Percentiles rank a stretch among this genome's conserved stretches.
These are phyloP conservation scores for Clonostachys byssicola DNA, from an alignment of 2,329 filamentous ascomycete species.

Conservation along the genomic window DNA sequence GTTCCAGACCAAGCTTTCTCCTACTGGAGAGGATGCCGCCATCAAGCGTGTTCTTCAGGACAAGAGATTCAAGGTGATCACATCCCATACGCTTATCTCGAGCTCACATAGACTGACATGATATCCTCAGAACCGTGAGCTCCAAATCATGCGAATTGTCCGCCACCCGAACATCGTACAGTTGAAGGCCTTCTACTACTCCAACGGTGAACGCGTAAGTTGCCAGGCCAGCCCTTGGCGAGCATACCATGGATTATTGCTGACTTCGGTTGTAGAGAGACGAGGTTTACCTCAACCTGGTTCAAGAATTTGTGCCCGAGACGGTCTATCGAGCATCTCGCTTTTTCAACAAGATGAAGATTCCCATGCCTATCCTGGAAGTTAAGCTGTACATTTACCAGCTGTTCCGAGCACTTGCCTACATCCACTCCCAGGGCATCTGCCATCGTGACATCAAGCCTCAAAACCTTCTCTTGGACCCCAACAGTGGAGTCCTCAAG, in stretches of 20 bases:
- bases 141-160: constrained; percentile 99
- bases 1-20: constrained; percentile 97
- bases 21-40: constrained; percentile 95
- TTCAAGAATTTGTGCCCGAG: constrained; percentile 97
- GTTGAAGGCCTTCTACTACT: constrained; percentile 99
- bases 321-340: constrained; percentile 96
- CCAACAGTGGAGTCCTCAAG: constrained; percentile 86
- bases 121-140: constrained; percentile 77
- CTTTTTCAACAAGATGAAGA: constrained; percentile 99
- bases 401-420: constrained; percentile 95
- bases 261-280: constrained; percentile 63
- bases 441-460: constrained; percentile 99
- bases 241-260: not conserved
- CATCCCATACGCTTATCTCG: constrained; percentile 7
- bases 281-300: constrained; percentile 96
- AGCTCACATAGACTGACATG: not conserved
- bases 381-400: constrained; percentile 99
- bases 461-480: constrained; percentile 93
- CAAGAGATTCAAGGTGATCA: constrained; percentile 88
- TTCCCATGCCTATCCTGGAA: constrained; percentile 97
- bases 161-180: constrained; percentile 98
- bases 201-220: constrained; percentile 91
- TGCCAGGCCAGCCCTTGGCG: not conserved
- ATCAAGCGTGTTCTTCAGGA: constrained; percentile 99
- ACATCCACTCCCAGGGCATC: constrained; percentile 98